phyloP scores from a whole-genome alignment of 257 asterid genomes.

The Cinchona pubescens region DNA sequence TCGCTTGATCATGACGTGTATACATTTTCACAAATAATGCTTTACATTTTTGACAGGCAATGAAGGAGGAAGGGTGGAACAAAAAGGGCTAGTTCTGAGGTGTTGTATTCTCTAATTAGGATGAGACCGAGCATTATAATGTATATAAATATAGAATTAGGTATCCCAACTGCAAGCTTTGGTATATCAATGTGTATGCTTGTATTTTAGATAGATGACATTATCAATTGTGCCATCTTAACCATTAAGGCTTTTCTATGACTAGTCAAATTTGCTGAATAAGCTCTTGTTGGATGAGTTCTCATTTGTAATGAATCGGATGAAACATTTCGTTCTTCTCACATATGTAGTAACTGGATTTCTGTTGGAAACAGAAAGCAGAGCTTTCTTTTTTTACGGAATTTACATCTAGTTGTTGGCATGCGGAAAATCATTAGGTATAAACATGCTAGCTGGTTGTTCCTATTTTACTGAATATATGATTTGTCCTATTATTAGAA shows the following conservation, averaged over 20 bases:
- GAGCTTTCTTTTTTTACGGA: not conserved
- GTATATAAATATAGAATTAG: constrained; percentile 26
- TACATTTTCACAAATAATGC: not conserved
- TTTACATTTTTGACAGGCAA: constrained; percentile 44
- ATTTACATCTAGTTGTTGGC: not conserved
- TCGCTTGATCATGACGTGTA: not conserved
- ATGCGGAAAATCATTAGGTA: too few species aligned
- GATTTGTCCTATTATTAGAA: too few species aligned
- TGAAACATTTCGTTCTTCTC: not conserved
- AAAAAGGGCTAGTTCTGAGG: constrained; percentile 59
- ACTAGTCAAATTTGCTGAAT: not conserved
- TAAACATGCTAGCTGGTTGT: too few species aligned
- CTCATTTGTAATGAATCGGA: not conserved
- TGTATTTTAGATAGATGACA: not conserved
- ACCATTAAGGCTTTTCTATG: not conserved
- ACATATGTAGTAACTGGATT: not conserved
- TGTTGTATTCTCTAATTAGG: constrained; percentile 61
- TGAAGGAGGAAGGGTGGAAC: constrained; percentile 71
- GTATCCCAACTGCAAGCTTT: not conserved
- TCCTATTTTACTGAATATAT: too few species aligned
- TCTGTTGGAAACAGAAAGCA: not conserved
- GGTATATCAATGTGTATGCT: not conserved
- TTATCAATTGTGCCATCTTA: not conserved
- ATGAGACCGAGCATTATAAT: constrained; percentile 16
- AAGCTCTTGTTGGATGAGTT: not conserved